These are phyloP conservation scores for Trichoderma brevicompactum DNA, from an alignment of 2,329 filamentous ascomycete genomes.

Conservation along the genomic window DNA sequence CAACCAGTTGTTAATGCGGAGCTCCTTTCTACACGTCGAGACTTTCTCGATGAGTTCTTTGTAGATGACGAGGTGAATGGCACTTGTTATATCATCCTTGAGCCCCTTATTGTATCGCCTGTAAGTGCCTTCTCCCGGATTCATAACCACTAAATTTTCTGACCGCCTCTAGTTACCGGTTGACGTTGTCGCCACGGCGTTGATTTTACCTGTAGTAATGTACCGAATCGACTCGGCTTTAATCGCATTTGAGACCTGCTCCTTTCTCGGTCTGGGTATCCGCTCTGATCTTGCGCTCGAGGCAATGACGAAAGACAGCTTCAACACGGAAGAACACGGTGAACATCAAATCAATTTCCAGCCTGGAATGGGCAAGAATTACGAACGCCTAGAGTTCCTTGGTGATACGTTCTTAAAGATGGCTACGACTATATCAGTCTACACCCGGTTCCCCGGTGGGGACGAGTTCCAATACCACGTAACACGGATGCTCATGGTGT, in stretches of 20 bases:
- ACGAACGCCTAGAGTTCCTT: slow-evolving; percentile 90
- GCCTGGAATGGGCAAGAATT: slow-evolving; percentile 88
- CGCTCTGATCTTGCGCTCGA: slow-evolving; percentile 75
- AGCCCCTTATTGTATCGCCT: slow-evolving; percentile 76
- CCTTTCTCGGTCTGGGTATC: slow-evolving; percentile 66
- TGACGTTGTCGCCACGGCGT: slow-evolving; percentile 71
- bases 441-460: slow-evolving; percentile 73
- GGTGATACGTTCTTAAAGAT: slow-evolving; percentile 96
- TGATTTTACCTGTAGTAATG: slow-evolving; percentile 82
- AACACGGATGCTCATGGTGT: slow-evolving; percentile 85
- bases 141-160: neutral
- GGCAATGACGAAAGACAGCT: slow-evolving; percentile 89
- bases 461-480: slow-evolving; percentile 90
- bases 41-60: slow-evolving; percentile 74
- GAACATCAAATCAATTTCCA: slow-evolving; percentile 74
- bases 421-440: slow-evolving; percentile 88
- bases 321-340: slow-evolving; percentile 76
- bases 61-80: slow-evolving; percentile 52
- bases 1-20: slow-evolving; percentile 83
- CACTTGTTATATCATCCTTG: slow-evolving; percentile 71
- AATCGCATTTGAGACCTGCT: slow-evolving; percentile 76
- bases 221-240: slow-evolving; percentile 81
- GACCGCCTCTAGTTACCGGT: slow-evolving; percentile 61
- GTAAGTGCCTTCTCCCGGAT: slow-evolving; percentile 54
- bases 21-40: slow-evolving; percentile 75